Evolutionary conservation across 495 filamentous ascomycete genomes (phyloP).

Genomic region (Gamarada debralockiae): DNA sequence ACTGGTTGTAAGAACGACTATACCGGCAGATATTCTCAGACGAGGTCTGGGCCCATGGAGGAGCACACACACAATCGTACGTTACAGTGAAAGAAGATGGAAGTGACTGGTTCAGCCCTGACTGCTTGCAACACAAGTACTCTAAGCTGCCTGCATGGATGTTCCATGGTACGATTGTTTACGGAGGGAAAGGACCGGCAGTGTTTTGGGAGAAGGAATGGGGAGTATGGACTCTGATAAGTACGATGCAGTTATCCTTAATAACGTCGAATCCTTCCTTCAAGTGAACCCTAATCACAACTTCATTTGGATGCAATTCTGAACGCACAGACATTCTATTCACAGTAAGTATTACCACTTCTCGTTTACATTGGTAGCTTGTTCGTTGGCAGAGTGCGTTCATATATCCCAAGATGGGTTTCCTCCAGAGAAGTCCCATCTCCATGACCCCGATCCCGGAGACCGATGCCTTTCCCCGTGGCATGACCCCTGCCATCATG

Average conservation of each 20-base stretch:
- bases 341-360: no score
- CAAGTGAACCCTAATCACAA: not conserved
- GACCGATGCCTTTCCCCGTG: no score
- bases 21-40: constrained; percentile 23
- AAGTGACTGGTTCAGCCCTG: not conserved
- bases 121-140: constrained; percentile 2
- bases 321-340: no score
- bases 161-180: constrained; percentile 27
- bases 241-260: constrained; percentile 19
- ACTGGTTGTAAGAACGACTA: constrained; percentile 21
- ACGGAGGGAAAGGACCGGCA: constrained; percentile 24
- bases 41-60: constrained; percentile 24
- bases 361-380: no score
- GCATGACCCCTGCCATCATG: no score
- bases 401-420: no score
- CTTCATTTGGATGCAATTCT: constrained; percentile 20
- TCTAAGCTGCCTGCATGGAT: constrained; percentile 25
- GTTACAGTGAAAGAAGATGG: not conserved
- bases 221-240: constrained; percentile 17
- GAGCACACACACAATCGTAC: not conserved
- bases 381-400: no score
- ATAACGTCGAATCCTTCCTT: constrained; percentile 18
- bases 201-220: no score
- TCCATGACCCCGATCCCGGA: no score
- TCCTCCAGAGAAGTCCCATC: no score